Evolutionary conservation across 805 yeast genomes (phyloP).

Genomic region (Schwanniomyces yamadae): DNA sequence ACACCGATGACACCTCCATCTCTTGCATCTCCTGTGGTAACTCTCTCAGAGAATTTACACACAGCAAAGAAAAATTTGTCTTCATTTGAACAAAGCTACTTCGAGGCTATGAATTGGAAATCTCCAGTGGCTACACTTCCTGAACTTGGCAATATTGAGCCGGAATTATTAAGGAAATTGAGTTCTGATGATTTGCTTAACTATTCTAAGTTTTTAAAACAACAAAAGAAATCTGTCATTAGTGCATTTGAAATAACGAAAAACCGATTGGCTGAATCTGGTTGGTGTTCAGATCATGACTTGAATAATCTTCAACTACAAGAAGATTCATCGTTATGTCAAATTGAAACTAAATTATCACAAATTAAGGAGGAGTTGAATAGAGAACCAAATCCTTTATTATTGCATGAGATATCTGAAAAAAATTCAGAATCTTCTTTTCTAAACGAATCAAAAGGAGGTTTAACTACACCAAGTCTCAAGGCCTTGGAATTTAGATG

Average conservation of each 20-base stretch:
- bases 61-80: slow-evolving; percentile 25
- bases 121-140: background rate
- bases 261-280: slow-evolving; percentile 30
- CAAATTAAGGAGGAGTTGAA: slow-evolving; percentile 39
- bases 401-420: slow-evolving; percentile 9
- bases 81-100: slow-evolving; percentile 35
- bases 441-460: slow-evolving; percentile 5
- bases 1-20: slow-evolving; percentile 26
- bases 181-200: slow-evolving; percentile 24
- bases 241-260: slow-evolving; percentile 36
- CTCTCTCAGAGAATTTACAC: slow-evolving; percentile 35
- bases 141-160: slow-evolving; percentile 2
- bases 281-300: slow-evolving; percentile 45
- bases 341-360: slow-evolving; percentile 36
- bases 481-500: slow-evolving; percentile 34
- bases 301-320: slow-evolving; percentile 39
- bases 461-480: slow-evolving; percentile 25
- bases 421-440: slow-evolving; percentile 10
- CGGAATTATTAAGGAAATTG: slow-evolving; percentile 23
- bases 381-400: slow-evolving; percentile 25
- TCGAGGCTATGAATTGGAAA: slow-evolving; percentile 22
- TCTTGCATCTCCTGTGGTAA: slow-evolving; percentile 37
- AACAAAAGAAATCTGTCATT: slow-evolving; percentile 32
- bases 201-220: slow-evolving; percentile 30
- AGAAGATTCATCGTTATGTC: slow-evolving; percentile 34